Conservation (phyloP, 2,329 filamentous ascomycete genomes). For the Apiospora saccharicola region DNA sequence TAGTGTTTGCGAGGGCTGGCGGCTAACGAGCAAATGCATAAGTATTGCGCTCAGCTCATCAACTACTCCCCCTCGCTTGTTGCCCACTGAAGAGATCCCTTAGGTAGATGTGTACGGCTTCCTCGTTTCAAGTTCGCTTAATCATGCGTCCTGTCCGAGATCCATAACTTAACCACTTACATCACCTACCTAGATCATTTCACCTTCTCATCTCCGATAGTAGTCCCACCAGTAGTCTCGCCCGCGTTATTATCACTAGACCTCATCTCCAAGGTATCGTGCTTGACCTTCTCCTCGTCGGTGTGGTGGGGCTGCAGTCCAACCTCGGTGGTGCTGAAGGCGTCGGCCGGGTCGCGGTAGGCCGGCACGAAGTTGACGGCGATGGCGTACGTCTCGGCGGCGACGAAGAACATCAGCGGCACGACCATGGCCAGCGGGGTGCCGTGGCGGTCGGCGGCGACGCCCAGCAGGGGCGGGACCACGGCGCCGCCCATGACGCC, state of each 20-base stretch:
- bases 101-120: too few species aligned
- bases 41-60: neutral
- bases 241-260: neutral
- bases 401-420: slow-evolving; percentile 66
- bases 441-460: slow-evolving; percentile 67
- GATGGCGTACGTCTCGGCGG: slow-evolving; percentile 62
- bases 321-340: slow-evolving; percentile 55
- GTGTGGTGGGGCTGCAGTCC: slow-evolving; percentile 40
- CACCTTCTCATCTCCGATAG: neutral
- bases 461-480: slow-evolving; percentile 76
- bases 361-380: slow-evolving; percentile 71
- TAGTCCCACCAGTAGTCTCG: neutral
- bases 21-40: neutral
- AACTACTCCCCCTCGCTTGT: neutral
- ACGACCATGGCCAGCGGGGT: slow-evolving; percentile 72
- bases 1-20: neutral
- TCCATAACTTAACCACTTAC: neutral
- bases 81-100: neutral
- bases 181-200: neutral
- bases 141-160: neutral
- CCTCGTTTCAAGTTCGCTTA: neutral
- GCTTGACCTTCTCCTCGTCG: slow-evolving; percentile 35
- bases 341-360: slow-evolving; percentile 70
- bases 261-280: neutral
- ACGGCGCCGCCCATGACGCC: slow-evolving; percentile 77